Evolutionary conservation across 108 stramenopile genomes (phyloP), one percentile per base, ranked within the genome.

Genomic region (Nitzschia sp.): DNA sequence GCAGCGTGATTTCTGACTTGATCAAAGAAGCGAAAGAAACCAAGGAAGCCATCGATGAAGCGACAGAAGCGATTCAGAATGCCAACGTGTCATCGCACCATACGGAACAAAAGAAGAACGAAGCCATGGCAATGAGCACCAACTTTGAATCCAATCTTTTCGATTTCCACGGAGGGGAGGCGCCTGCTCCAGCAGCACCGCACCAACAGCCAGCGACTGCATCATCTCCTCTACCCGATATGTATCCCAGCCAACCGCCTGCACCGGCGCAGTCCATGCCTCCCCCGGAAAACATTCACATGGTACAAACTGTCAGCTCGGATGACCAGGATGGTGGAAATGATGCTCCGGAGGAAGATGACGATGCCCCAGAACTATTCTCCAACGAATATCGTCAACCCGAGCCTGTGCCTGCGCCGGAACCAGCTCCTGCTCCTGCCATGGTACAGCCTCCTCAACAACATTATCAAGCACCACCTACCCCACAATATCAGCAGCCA

Each of bases 21-120:
- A 86, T 93, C 45, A 27, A 53, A 1, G 91, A 93, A 68, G 85
- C 88, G 21, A 74, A 76, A 23, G 77, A 78, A 38, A 80, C 81
- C 28, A 80, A 74, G 69, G 76, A 57, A 5, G 81, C 78, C 22
- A 72, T 82, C 69, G 79, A 85, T 8, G 54, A 53, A 35, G 85
- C 78, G 25, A 53, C 53, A 22, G 69, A 68, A 28, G 68, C 82
- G 45, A 67, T 76, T 33, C 46, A 67, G 16, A 55, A 71, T 56
- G 80, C 80, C n/a, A 71, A 58, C 16, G 81, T 71, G 22, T 8
- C 19, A 16, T 38, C 80, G 11, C 75, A 72, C 17, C 69, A 72
- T 29, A 57, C 61, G 21, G 59, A 68, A n/a, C 58, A 59, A 31
- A 33, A 69, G 53, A 48, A 71, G 34, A 23, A 26, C 3, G 50